These are phyloP conservation scores for Carpinus fangiana DNA, from an alignment of 306 rosid species.

Conservation along the genomic window DNA sequence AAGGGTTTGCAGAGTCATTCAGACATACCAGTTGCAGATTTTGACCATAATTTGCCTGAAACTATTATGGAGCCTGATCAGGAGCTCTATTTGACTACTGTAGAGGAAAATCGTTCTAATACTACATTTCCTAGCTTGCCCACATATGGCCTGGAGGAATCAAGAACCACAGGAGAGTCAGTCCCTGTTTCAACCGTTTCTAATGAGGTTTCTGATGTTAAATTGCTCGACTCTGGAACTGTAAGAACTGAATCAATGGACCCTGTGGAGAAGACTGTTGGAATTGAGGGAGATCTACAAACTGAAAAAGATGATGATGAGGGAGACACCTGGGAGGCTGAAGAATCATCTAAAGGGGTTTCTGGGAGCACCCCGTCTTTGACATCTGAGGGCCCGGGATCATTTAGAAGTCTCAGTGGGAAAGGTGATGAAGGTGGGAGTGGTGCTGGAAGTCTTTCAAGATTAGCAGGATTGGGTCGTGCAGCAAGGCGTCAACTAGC, in stretches of 20 bases:
- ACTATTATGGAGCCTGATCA: slow-evolving; percentile 53
- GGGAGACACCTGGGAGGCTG: slow-evolving; percentile 75
- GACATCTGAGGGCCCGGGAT: slow-evolving; percentile 80
- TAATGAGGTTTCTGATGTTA: slow-evolving; percentile 45
- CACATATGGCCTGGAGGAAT: slow-evolving; percentile 36
- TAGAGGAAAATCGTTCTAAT: slow-evolving; percentile 45
- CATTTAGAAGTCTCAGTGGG: slow-evolving; percentile 87
- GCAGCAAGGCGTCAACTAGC: slow-evolving; percentile 94
- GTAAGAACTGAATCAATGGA: slow-evolving; percentile 37
- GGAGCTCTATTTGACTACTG: slow-evolving; percentile 36
- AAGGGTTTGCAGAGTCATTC: slow-evolving; percentile 40
- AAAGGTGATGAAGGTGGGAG: slow-evolving; percentile 87
- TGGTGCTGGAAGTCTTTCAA: slow-evolving; percentile 89
- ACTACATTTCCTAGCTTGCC: slow-evolving; percentile 37
- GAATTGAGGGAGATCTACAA: slow-evolving; percentile 50
- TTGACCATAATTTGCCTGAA: slow-evolving; percentile 53
- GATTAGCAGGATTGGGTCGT: slow-evolving; percentile 92
- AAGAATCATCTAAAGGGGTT: slow-evolving; percentile 59
- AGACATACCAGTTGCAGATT: slow-evolving; percentile 39
- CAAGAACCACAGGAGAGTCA: slow-evolving; percentile 39
- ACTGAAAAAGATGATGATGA: slow-evolving; percentile 73
- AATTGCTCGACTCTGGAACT: slow-evolving; percentile 31
- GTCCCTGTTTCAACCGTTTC: slow-evolving; percentile 40
- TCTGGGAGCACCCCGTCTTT: slow-evolving; percentile 45
- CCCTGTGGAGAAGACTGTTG: slow-evolving; percentile 54